Evolutionary conservation across 2,329 filamentous ascomycete genomes (phyloP).

Genomic region (Fusarium beomiforme): DNA sequence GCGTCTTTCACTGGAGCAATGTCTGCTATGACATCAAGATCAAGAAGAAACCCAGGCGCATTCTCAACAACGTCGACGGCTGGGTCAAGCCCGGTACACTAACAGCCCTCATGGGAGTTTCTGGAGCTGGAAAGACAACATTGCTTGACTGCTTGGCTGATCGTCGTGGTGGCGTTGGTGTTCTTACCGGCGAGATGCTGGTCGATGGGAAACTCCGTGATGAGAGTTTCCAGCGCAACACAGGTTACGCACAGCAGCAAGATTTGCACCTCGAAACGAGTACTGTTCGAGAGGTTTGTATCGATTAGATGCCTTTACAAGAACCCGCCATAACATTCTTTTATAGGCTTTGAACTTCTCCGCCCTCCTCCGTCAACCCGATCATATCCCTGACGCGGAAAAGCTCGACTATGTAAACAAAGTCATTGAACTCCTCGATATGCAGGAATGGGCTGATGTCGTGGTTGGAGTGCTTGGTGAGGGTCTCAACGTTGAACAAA

Average conservation of each 20-base stretch:
- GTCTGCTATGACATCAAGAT: slow-evolving; percentile 81
- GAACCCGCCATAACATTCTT: too few relatives aligned
- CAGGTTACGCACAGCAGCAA: slow-evolving; percentile 76
- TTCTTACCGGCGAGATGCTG: slow-evolving; percentile 76
- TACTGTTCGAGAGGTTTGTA: slow-evolving; percentile 56
- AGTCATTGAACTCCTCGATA: slow-evolving; percentile 63
- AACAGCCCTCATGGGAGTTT: slow-evolving; percentile 73
- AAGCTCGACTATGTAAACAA: slow-evolving; percentile 64
- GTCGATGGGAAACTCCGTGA: slow-evolving; percentile 74
- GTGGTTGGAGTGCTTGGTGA: slow-evolving; percentile 59
- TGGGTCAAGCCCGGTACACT: slow-evolving; percentile 81
- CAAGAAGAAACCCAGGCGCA: slow-evolving; percentile 69
- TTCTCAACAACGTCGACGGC: slow-evolving; percentile 76
- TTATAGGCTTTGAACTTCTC: slow-evolving; percentile 49
- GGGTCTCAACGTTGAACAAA: slow-evolving; percentile 59
- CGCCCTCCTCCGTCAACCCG: slow-evolving; percentile 57
- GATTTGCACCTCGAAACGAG: slow-evolving; percentile 57
- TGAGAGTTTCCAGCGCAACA: slow-evolving; percentile 75
- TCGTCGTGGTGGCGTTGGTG: slow-evolving; percentile 82
- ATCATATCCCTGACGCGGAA: slow-evolving; percentile 54
- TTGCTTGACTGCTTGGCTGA: slow-evolving; percentile 72
- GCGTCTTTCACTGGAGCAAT: slow-evolving; percentile 74
- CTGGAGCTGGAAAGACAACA: slow-evolving; percentile 69
- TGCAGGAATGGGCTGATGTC: slow-evolving; percentile 65
- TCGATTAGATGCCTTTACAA: too few relatives aligned